Conservation (phyloP, 768 basidiomycete species). For the Amanita muscaria region DNA sequence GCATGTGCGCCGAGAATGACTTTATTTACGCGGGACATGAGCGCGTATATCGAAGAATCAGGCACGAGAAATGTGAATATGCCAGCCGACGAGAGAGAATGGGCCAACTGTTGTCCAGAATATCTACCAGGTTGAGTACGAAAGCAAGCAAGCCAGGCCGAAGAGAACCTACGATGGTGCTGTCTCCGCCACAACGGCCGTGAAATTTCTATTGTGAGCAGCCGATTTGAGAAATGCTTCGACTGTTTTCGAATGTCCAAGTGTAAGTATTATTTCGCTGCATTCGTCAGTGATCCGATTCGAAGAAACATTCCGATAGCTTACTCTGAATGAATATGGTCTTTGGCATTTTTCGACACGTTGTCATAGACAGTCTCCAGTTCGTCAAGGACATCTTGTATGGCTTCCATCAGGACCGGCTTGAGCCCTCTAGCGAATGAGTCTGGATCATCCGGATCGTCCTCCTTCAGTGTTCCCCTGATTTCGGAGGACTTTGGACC, state of each 20-base stretch:
- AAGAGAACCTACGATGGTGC: slow-evolving; percentile 78
- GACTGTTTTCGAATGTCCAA: slow-evolving; percentile 92
- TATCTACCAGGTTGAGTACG: slow-evolving; percentile 39
- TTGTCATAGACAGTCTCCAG: slow-evolving; percentile 94
- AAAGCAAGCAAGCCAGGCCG: slow-evolving; percentile 9
- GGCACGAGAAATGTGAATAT: slow-evolving; percentile 97
- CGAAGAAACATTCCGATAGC: slow-evolving; percentile 19
- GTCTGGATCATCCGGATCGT: slow-evolving; percentile 69
- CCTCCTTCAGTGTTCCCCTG: slow-evolving; percentile 52
- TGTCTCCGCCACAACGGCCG: slow-evolving; percentile 93
- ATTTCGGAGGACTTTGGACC: slow-evolving; percentile 37
- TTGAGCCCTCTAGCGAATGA: slow-evolving; percentile 73
- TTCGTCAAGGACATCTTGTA: slow-evolving; percentile 93
- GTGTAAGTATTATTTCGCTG: slow-evolving; percentile 40
- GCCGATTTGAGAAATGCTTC: slow-evolving; percentile 91
- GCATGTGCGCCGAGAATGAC: slow-evolving; percentile 91
- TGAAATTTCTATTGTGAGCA: slow-evolving; percentile 83
- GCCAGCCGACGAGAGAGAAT: slow-evolving; percentile 65
- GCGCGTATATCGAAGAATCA: slow-evolving; percentile 89
- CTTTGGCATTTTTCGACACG: slow-evolving; percentile 87
- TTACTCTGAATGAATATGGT: slow-evolving; percentile 98
- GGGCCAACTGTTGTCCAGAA: slow-evolving; percentile 78
- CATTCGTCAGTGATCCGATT: background rate
- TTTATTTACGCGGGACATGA: slow-evolving; percentile 97
- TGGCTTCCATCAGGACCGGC: slow-evolving; percentile 93